phyloP scores from a whole-genome alignment of 768 basidiomycete species.

The Tephrocybe sp. region DNA sequence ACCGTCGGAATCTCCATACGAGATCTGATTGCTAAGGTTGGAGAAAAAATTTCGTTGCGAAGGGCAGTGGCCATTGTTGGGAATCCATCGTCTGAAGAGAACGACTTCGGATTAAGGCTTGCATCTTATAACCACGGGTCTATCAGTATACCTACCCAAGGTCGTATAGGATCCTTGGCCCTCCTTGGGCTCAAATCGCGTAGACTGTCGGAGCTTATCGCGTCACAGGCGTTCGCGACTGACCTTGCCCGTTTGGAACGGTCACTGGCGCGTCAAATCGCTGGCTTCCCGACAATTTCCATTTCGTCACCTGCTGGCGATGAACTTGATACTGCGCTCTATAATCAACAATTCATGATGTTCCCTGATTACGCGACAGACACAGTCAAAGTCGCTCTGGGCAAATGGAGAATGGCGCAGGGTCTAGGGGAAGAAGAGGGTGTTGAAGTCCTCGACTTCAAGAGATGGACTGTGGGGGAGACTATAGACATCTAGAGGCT shows the following conservation, averaged over 20 bases:
- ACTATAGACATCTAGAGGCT: constrained; percentile 4
- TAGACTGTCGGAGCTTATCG: constrained; percentile 41
- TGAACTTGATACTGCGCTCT: constrained; percentile 54
- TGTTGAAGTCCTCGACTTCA: constrained; percentile 53
- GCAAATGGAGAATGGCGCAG: constrained; percentile 38
- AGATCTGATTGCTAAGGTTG: constrained; percentile 71
- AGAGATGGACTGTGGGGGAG: constrained; percentile 68
- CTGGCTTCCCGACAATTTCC: constrained; percentile 71
- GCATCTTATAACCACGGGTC: constrained; percentile 67
- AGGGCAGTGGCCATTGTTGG: constrained; percentile 52
- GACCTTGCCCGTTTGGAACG: constrained; percentile 68
- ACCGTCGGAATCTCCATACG: constrained; percentile 67
- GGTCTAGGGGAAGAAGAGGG: constrained; percentile 29
- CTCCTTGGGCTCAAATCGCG: constrained; percentile 54
- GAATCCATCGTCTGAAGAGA: constrained; percentile 36
- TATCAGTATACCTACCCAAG: constrained; percentile 44
- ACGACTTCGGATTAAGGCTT: constrained; percentile 40
- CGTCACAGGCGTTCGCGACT: constrained; percentile 47
- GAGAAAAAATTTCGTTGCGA: constrained; percentile 75
- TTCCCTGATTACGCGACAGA: constrained; percentile 54
- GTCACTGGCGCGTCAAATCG: constrained; percentile 80
- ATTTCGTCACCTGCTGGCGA: constrained; percentile 35
- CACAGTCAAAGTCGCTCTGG: constrained; percentile 44
- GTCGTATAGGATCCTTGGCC: constrained; percentile 60
- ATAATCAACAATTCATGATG: constrained; percentile 75